Percentiles rank a stretch among this genome's conserved stretches.
Conservation (phyloP, 768 basidiomycete genomes). For the Boletus subparvulus region DNA sequence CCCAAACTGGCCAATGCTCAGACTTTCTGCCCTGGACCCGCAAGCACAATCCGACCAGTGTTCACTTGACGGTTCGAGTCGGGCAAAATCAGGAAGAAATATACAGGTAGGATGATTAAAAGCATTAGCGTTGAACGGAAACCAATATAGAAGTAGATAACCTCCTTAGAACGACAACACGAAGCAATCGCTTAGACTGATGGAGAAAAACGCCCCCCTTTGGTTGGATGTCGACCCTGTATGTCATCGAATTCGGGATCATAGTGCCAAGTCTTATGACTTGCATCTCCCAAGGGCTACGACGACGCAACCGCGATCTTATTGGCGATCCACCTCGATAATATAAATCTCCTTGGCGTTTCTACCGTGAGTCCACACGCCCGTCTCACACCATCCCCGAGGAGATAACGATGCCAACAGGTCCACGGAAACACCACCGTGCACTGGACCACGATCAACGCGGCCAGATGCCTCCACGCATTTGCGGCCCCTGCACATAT, state of each 20-base stretch:
- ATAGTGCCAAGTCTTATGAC: neutral
- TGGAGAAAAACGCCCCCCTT: constrained; percentile 28
- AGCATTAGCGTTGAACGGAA: too few species aligned
- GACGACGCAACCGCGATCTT: constrained; percentile 88
- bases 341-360: constrained; percentile 74
- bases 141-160: too few species aligned
- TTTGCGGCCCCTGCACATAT: constrained; percentile 62
- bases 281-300: constrained; percentile 58
- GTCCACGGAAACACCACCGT: constrained; percentile 78
- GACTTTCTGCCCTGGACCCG: too few species aligned
- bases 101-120: too few species aligned
- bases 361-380: constrained; percentile 60
- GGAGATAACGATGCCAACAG: constrained; percentile 36
- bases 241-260: constrained; percentile 16
- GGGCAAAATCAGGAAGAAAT: too few species aligned
- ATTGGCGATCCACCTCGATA: constrained; percentile 64
- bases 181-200: neutral
- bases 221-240: constrained; percentile 74
- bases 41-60: too few species aligned
- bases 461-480: constrained; percentile 71
- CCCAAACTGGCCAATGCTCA: too few species aligned
- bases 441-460: constrained; percentile 65
- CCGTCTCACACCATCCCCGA: neutral
- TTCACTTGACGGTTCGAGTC: too few species aligned
- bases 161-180: too few species aligned